phyloP scores from a whole-genome alignment of 257 asterid species.

The Solanum chilense region DNA sequence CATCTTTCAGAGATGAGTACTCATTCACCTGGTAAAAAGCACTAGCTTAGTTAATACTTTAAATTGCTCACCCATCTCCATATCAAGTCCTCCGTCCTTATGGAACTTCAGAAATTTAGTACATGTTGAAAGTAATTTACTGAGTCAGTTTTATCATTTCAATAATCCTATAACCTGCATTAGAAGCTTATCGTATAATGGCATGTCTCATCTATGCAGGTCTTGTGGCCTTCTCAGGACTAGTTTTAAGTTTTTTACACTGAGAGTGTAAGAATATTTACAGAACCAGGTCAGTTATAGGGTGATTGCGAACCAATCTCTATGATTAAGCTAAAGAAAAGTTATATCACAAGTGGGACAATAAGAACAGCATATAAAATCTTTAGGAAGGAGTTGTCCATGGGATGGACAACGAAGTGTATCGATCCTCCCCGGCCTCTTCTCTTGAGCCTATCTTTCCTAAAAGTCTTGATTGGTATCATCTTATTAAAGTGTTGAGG shows the following conservation, averaged over 20 bases:
- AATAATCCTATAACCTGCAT: not conserved
- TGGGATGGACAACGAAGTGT: too few species aligned
- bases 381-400: not conserved
- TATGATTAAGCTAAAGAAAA: not conserved
- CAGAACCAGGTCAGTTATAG: not conserved
- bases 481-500: not conserved
- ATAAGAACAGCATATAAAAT: not conserved
- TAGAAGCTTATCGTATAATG: not conserved
- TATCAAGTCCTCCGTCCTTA: not conserved
- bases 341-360: not conserved
- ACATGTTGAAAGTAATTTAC: not conserved
- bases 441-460: not conserved
- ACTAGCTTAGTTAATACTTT: not conserved
- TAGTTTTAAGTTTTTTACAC: not conserved
- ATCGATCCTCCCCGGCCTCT: too few species aligned
- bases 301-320: not conserved
- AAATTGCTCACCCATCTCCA: not conserved
- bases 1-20: slow-evolving; percentile 63
- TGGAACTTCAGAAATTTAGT: not conserved
- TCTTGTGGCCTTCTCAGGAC: not conserved
- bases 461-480: not conserved
- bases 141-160: not conserved
- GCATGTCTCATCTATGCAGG: not conserved
- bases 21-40: slow-evolving; percentile 52
- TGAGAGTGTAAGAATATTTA: not conserved